Percentiles rank a stretch among this genome's conserved stretches.
Conservation (phyloP, 768 basidiomycete genomes). For the Sistotremastrum suecicum region DNA sequence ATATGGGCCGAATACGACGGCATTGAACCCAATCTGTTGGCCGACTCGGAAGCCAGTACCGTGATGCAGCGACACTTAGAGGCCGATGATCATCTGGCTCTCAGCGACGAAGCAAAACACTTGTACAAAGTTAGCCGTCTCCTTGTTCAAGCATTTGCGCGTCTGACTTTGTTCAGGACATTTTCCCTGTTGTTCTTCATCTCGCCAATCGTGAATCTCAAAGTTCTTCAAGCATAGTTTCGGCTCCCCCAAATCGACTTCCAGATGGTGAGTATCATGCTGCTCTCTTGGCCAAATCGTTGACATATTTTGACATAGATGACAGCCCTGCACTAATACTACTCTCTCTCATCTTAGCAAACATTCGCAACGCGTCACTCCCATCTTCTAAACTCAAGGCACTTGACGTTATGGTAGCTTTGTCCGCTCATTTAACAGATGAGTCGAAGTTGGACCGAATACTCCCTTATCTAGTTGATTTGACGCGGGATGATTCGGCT, state of each 20-base stretch:
- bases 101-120: no score
- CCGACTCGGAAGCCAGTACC: constrained; percentile 31
- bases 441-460: constrained; percentile 92
- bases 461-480: constrained; percentile 81
- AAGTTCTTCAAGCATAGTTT: no score
- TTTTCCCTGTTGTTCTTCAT: constrained; percentile 64
- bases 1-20: constrained; percentile 83
- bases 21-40: constrained; percentile 53
- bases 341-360: constrained; percentile 74
- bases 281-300: no score
- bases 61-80: constrained; percentile 17
- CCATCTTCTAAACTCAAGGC: constrained; percentile 80
- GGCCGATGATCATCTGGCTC: constrained; percentile 7
- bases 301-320: no score
- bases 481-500: constrained; percentile 76
- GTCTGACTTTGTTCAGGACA: constrained; percentile 30
- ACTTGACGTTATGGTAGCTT: constrained; percentile 73
- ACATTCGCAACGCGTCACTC: constrained; percentile 74
- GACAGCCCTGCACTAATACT: constrained; percentile 86
- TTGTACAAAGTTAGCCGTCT: no score
- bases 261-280: no score
- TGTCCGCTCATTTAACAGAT: constrained; percentile 73
- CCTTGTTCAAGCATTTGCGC: no score
- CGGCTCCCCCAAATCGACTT: no score
- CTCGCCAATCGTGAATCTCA: constrained; percentile 49